Evolutionary conservation across 768 basidiomycete species (phyloP).

Genomic region (Collybia sordida): DNA sequence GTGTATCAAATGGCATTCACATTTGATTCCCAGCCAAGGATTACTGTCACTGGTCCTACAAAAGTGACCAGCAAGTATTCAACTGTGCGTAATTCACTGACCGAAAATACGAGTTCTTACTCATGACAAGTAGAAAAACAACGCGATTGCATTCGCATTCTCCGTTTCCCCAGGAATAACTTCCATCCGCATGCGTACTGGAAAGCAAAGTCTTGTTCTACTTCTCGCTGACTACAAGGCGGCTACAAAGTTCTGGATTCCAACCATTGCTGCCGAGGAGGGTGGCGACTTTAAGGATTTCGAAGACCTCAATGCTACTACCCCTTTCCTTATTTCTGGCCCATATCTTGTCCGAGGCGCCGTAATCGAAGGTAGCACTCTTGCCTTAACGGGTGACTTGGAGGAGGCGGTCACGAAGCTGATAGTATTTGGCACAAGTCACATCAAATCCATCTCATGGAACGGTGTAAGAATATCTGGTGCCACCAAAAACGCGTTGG

Average conservation of each 20-base stretch:
- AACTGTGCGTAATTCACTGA: constrained; percentile 1
- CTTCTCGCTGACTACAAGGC: constrained; percentile 15
- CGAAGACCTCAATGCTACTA: constrained; percentile 9
- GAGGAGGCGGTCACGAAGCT: constrained; percentile 2
- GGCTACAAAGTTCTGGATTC: constrained; percentile 15
- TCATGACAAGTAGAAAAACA: constrained; percentile 1
- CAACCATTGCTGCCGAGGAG: constrained; percentile 11
- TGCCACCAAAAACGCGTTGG: constrained; percentile 1
- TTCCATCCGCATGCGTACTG: constrained; percentile 1
- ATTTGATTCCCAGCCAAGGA: not conserved
- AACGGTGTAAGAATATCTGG: constrained; percentile 5
- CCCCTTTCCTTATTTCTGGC: constrained; percentile 11
- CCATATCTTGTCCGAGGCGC: constrained; percentile 14
- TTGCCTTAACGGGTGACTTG: constrained; percentile 12
- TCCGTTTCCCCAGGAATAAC: constrained; percentile 8
- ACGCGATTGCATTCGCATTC: constrained; percentile 7
- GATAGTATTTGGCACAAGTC: constrained; percentile 12
- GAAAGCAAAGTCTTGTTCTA: constrained; percentile 4
- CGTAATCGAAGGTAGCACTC: constrained; percentile 1
- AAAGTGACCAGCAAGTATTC: constrained; percentile 8
- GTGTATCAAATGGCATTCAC: constrained; percentile 12
- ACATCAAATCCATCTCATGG: constrained; percentile 7
- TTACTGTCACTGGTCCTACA: constrained; percentile 7
- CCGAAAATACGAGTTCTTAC: not conserved
- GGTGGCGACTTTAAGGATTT: constrained; percentile 8